These are phyloP conservation scores for Lippia alba DNA, from an alignment of 305 asterid species.

Conservation along the genomic window DNA sequence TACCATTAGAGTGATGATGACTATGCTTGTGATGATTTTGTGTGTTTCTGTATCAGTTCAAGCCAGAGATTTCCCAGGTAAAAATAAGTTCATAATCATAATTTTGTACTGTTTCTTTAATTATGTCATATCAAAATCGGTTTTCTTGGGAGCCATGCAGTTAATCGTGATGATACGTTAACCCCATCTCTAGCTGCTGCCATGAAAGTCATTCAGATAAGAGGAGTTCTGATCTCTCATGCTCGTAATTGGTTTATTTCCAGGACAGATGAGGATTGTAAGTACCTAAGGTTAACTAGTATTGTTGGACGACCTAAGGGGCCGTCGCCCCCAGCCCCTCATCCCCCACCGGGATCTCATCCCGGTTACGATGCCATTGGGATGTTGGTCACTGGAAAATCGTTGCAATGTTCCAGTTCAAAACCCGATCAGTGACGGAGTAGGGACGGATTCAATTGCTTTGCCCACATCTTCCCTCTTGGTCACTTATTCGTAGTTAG, in stretches of 20 bases:
- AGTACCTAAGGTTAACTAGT: not conserved
- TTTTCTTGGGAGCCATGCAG: no score
- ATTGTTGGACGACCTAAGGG: not conserved
- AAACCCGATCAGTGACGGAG: not conserved
- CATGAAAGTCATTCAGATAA: not conserved
- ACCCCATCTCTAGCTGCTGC: not conserved
- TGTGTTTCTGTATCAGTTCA: slow-evolving; percentile 14
- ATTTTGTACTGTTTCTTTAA: no score
- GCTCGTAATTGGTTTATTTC: not conserved
- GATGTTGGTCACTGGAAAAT: slow-evolving; percentile 1
- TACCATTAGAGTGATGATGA: not conserved
- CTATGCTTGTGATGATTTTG: slow-evolving; percentile 4
- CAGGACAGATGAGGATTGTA: not conserved
- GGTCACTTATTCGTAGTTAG: no score
- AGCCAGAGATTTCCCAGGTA: slow-evolving; percentile 27
- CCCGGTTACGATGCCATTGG: not conserved
- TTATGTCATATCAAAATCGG: no score
- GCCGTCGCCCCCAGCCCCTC: slow-evolving; percentile 29
- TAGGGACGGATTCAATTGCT: no score
- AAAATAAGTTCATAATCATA: not conserved
- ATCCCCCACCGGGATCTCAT: slow-evolving; percentile 7
- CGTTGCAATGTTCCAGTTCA: not conserved
- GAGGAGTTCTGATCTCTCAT: not conserved
- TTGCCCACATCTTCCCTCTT: no score
- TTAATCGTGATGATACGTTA: no score